phyloP scores from a whole-genome alignment of 148 eudicot genomes.

The Agrostemma githago region DNA sequence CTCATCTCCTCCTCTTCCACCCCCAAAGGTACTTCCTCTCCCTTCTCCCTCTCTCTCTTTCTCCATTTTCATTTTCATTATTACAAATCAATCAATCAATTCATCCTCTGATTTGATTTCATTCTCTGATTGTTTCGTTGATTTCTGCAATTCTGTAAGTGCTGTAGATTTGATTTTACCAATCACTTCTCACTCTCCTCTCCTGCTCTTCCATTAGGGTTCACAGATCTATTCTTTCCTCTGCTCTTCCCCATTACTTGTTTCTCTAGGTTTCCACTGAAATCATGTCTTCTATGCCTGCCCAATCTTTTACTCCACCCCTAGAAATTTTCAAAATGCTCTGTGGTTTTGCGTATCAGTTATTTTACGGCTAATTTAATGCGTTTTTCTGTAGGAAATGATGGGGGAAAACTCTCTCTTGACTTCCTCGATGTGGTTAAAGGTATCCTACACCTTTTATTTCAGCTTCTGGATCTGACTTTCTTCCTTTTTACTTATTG shows the following conservation, averaged over 20 bases:
- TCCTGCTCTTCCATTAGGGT: too few species aligned
- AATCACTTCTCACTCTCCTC: too few species aligned
- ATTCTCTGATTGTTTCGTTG: not conserved
- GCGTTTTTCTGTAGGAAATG: constrained; percentile 38
- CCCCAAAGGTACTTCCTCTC: constrained; percentile 26
- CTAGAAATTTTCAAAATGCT: too few species aligned
- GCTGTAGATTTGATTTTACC: too few species aligned
- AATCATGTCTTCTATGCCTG: too few species aligned
- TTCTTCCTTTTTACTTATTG: not conserved
- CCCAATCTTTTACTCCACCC: too few species aligned
- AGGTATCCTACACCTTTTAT: constrained; percentile 38
- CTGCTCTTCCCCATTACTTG: too few species aligned
- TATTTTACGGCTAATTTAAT: not conserved
- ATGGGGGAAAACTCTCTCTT: constrained; percentile 42
- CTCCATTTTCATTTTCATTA: not conserved
- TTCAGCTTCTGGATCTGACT: not conserved
- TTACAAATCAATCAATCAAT: not conserved
- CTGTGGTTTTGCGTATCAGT: too few species aligned
- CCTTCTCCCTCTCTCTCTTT: not conserved
- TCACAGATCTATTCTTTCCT: too few species aligned
- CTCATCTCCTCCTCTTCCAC: constrained; percentile 54
- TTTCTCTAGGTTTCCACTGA: too few species aligned
- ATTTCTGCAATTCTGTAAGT: too few species aligned
- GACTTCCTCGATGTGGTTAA: constrained; percentile 67
- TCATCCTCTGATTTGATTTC: not conserved